phyloP scores from a whole-genome alignment of 2,329 filamentous ascomycete genomes.

The Raffaelea deltoideospora region DNA sequence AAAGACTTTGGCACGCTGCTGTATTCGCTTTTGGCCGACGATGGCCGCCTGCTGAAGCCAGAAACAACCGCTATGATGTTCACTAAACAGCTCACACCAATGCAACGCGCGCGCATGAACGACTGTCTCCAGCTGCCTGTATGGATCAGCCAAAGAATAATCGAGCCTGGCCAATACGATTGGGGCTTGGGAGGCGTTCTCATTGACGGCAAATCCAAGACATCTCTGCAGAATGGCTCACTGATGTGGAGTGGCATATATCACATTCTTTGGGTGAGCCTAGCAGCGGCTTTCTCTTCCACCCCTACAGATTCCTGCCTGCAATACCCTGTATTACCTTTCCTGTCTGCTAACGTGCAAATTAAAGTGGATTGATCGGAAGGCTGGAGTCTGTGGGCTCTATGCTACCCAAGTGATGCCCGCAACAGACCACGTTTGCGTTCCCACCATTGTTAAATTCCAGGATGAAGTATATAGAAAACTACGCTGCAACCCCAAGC shows the following conservation, averaged over 20 bases:
- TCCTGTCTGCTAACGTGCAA: not conserved
- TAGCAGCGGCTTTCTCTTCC: not conserved
- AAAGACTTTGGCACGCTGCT: conserved; percentile 10
- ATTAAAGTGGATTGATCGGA: conserved; percentile 12
- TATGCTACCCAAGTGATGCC: conserved; percentile 13
- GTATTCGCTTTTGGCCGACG: conserved; percentile 12
- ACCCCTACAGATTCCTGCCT: too few relatives aligned
- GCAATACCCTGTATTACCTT: too few relatives aligned
- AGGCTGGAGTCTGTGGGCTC: conserved; percentile 12
- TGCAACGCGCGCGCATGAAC: conserved; percentile 4
- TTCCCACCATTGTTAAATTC: conserved; percentile 2
- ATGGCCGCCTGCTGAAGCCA: conserved; percentile 9
- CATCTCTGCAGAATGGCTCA: conserved; percentile 8
- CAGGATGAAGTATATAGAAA: conserved; percentile 4
- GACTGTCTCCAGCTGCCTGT: conserved; percentile 4
- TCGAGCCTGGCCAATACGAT: conserved; percentile 10
- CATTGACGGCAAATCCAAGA: conserved; percentile 5
- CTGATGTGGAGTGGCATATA: conserved; percentile 12
- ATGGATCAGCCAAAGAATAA: conserved; percentile 10
- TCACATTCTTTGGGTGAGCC: conserved; percentile 13
- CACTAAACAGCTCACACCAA: conserved; percentile 7
- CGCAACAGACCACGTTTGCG: conserved; percentile 3
- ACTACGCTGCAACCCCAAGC: not conserved
- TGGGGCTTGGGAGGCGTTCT: conserved; percentile 12
- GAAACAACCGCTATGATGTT: conserved; percentile 11